A percentile compares a stretch with the other conserved stretches of the same genome.
Conservation (phyloP, 2,329 filamentous ascomycete genomes). For the Trichoderma sp. region DNA sequence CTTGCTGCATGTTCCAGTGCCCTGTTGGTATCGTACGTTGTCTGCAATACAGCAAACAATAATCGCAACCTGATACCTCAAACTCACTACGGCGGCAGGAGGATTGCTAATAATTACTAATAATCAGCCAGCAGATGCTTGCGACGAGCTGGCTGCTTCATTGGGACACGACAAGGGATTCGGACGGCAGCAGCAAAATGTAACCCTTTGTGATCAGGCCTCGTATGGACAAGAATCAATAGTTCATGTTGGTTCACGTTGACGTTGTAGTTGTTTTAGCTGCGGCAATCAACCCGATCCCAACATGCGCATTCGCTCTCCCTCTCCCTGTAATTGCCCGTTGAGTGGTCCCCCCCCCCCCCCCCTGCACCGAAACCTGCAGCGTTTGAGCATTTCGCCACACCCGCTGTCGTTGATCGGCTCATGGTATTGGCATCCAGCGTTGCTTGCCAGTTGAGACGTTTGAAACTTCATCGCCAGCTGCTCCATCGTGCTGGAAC, state of each 20-base stretch:
- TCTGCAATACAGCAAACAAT: neutral
- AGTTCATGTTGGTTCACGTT: neutral
- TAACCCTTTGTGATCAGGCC: neutral
- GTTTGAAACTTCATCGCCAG: constrained; percentile 3
- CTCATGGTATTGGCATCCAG: neutral
- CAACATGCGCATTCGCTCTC: neutral
- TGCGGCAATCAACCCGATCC: neutral
- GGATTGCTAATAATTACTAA: neutral
- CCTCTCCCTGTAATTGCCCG: neutral
- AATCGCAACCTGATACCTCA: neutral
- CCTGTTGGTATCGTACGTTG: neutral
- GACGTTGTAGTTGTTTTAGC: constrained; percentile 3
- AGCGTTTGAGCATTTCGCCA: constrained; percentile 18
- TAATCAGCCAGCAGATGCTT: neutral
- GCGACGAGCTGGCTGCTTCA: neutral
- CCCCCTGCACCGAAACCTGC: constrained; percentile 14
- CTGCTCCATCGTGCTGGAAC: neutral
- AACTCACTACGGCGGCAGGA: neutral
- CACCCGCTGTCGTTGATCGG: constrained; percentile 11
- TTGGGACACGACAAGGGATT: constrained; percentile 15
- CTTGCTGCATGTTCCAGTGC: neutral
- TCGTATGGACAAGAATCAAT: neutral
- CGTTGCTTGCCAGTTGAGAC: neutral
- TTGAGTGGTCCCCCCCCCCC: neutral
- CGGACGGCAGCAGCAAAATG: neutral